Conservation (phyloP, 108 stramenopile genomes). For the Nitzschia putrida region DNA sequence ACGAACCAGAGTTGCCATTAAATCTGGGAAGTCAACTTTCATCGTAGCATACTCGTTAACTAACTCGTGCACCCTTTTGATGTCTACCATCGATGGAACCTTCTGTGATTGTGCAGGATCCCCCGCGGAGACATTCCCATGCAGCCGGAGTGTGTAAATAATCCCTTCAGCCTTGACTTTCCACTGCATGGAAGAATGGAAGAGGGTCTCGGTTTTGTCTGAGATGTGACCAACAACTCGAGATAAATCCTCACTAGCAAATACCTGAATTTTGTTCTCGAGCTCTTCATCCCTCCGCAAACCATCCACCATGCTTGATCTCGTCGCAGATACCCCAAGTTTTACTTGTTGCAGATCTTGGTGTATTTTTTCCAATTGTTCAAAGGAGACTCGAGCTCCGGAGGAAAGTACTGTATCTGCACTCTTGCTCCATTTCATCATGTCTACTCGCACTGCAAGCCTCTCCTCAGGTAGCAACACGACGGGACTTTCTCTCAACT, state of each 20-base stretch:
- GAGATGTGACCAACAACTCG: neutral
- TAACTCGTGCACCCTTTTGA: constrained; percentile 47
- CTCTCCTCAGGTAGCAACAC: constrained; percentile 71
- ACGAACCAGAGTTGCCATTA: constrained; percentile 27
- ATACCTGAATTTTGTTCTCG: constrained; percentile 53
- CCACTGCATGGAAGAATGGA: constrained; percentile 32
- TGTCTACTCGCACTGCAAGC: constrained; percentile 50
- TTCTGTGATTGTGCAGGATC: constrained; percentile 17
- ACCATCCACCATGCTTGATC: constrained; percentile 34
- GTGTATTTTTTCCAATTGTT: constrained; percentile 16
- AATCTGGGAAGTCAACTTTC: constrained; percentile 41
- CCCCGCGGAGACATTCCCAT: constrained; percentile 39
- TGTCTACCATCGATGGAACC: constrained; percentile 48
- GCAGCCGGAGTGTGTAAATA: constrained; percentile 27
- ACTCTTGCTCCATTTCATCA: constrained; percentile 57
- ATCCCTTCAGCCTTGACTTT: constrained; percentile 45
- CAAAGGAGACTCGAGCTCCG: neutral
- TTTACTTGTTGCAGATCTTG: constrained; percentile 26
- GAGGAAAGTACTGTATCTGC: constrained; percentile 21
- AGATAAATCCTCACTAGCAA: constrained; percentile 42
- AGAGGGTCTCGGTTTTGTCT: constrained; percentile 10
- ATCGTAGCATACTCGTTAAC: constrained; percentile 41
- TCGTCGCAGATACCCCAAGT: constrained; percentile 37
- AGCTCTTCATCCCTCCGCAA: constrained; percentile 34
- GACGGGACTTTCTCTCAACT: constrained; percentile 47